phyloP scores from a whole-genome alignment of 1,139 yeast genomes.

The Blastobotrys aristatus region DNA sequence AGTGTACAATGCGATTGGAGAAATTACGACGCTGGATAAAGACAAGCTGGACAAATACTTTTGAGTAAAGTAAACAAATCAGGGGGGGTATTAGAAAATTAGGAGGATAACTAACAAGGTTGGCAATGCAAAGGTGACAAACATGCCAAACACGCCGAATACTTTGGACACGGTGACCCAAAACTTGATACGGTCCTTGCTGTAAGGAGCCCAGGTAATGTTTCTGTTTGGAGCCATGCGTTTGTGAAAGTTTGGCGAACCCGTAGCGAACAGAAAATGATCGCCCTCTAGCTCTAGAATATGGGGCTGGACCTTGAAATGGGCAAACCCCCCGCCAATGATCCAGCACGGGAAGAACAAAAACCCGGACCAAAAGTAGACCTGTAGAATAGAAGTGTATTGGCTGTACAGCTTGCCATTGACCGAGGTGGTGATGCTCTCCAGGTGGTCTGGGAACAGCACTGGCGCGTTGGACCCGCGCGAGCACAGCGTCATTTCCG shows the following conservation, averaged over 20 bases:
- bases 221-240: neutral
- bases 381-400: constrained; percentile 3
- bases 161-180: constrained; percentile 1
- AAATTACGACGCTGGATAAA: neutral
- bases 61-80: too few relatives aligned
- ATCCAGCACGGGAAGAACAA: constrained; percentile 19
- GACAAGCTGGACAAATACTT: neutral
- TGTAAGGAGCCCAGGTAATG: neutral
- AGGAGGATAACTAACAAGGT: neutral
- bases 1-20: constrained; percentile 10
- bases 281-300: constrained; percentile 10
- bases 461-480: neutral
- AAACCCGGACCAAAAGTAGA: constrained; percentile 12
- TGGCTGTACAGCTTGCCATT: constrained; percentile 1
- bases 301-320: constrained; percentile 7
- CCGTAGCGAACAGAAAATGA: constrained; percentile 9
- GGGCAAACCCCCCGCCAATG: constrained; percentile 12
- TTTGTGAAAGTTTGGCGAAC: neutral
- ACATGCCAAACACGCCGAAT: neutral
- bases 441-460: neutral
- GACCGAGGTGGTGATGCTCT: neutral
- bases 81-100: neutral
- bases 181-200: neutral
- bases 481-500: neutral
- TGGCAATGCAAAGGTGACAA: neutral